A percentile compares a stretch with the other conserved stretches of the same genome.
Conservation (phyloP, 768 basidiomycete species). For the Kwoniella botswanensis region DNA sequence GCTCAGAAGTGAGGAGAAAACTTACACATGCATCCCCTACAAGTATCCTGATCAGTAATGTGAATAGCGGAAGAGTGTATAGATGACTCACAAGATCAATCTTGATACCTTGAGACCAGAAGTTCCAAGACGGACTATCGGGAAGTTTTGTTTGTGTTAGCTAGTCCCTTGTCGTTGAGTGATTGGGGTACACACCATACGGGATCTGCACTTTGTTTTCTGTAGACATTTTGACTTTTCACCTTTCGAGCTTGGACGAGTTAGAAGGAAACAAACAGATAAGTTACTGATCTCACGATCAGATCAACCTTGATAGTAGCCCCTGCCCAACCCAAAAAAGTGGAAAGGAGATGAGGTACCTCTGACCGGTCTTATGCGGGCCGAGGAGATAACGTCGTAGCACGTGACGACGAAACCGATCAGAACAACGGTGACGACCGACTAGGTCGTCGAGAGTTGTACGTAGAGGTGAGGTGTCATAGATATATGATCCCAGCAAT, state of each 20-base stretch:
- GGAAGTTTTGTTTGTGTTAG: background rate
- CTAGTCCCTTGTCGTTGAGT: background rate
- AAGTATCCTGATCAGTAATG: background rate
- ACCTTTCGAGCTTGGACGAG: too few relatives aligned
- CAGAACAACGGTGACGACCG: background rate
- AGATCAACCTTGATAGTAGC: too few relatives aligned
- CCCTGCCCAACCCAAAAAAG: background rate
- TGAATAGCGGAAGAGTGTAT: constrained; percentile 57
- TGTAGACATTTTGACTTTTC: background rate
- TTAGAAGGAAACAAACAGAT: background rate
- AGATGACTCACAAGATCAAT: constrained; percentile 65
- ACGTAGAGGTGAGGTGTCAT: too few relatives aligned
- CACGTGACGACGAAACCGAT: background rate
- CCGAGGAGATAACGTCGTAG: background rate
- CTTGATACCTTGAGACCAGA: constrained; percentile 70
- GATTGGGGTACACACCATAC: background rate
- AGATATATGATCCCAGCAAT: too few relatives aligned
- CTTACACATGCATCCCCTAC: constrained; percentile 40
- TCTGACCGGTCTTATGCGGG: background rate
- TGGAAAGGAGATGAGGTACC: background rate
- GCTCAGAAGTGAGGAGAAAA: background rate
- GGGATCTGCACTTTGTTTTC: constrained; percentile 7
- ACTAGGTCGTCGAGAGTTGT: background rate
- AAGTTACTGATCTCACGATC: background rate
- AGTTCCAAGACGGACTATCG: constrained; percentile 61